phyloP scores from a whole-genome alignment of 345 rosid genomes.

The Lepidium africanum region DNA sequence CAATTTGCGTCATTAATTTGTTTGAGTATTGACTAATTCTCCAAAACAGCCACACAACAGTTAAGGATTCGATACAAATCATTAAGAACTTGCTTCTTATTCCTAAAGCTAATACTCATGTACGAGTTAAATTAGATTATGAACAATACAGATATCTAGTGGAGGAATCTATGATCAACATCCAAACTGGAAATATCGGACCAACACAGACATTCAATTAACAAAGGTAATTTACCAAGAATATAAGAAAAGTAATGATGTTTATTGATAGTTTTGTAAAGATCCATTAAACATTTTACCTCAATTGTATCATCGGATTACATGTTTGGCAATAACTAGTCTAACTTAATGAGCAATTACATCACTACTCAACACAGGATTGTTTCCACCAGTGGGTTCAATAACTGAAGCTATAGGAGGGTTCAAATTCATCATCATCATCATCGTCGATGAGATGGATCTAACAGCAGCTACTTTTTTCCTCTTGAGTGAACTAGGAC shows the following conservation, averaged over 20 bases:
- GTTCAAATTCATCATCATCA: slow-evolving; percentile 27
- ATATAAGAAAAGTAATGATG: background rate
- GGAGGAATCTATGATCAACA: background rate
- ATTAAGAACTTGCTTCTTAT: background rate
- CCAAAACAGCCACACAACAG: background rate
- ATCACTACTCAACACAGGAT: slow-evolving; percentile 31
- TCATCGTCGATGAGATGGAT: slow-evolving; percentile 23
- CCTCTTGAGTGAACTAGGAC: slow-evolving; percentile 36
- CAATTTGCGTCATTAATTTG: background rate
- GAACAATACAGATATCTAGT: background rate
- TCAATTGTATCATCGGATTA: background rate
- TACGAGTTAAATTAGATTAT: background rate
- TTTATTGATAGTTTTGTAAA: background rate
- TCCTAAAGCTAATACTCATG: background rate
- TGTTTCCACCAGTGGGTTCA: slow-evolving; percentile 21
- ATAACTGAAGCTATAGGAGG: slow-evolving; percentile 8
- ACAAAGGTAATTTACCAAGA: background rate
- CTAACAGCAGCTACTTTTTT: slow-evolving; percentile 49
- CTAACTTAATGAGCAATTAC: slow-evolving; percentile 48
- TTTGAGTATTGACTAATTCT: background rate
- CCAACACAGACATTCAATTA: background rate
- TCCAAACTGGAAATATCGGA: background rate
- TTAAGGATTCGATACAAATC: background rate
- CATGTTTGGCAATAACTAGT: background rate
- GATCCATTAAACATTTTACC: background rate